Evolutionary conservation across 2,329 filamentous ascomycete genomes (phyloP), one percentile per base, ranked within the genome.

Genomic region (Rhinocladiella similis): DNA sequence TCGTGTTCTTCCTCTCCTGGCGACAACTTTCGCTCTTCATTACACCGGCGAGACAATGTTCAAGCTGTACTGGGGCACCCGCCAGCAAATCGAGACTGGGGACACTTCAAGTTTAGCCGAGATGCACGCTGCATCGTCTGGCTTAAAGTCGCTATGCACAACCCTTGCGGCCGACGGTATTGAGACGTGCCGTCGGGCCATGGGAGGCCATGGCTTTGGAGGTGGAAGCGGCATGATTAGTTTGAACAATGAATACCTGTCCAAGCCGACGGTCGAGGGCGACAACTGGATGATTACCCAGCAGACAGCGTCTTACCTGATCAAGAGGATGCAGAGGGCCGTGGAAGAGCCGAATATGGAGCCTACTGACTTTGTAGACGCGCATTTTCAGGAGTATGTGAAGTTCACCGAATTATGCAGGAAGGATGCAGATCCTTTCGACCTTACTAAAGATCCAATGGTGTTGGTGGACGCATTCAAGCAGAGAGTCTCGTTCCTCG

Each of bases 281-380:
- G 88, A 90, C 74, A 90, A 89, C 76, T 91, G 88, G 75, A 90
- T 91, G 87, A 77, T 91, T 56, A 89, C 86, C 7, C 88, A 91
- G 71, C 88, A 91, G 73, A 87, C 90, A 2, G 86, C 87, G 2
- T 81, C 86, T 57, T 91, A 90, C 27, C 81, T 91, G 45, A 80
- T 91, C 62, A 91, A 91, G 79, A 16, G 41, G 16, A 53, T 47
- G 39, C 41, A 45, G n/a, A 12, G 19, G 16, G 22, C 36, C 0
- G 78, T 81, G 1, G 78, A 81, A 58, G 78, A 65, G 83, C 86
- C 3, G 86, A 87, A 0, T 84, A 87, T 33, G 29, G 10, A 33
- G 29, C 10, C 29, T 2, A 33, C 5, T 6, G 29, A 33, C 29
- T 33, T 12, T 33, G 29, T 33, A 6, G 29, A 33, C 9, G 29